Conservation (phyloP, 768 basidiomycete species). For the Termitomyces sp. region DNA sequence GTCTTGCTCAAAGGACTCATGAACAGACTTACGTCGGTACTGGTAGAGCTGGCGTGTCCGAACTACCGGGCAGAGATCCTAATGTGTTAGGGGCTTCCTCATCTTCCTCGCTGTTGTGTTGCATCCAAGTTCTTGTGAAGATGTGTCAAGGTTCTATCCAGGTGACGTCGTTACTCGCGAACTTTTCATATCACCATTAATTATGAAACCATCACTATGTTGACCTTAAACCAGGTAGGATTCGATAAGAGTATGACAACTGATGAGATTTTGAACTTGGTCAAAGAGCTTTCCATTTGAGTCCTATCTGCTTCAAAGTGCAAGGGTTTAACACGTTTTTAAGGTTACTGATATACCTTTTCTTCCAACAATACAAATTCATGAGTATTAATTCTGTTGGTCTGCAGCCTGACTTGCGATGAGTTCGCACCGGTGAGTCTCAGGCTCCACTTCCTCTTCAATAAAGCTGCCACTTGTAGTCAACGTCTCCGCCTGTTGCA, state of each 20-base stretch:
- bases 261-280: neutral
- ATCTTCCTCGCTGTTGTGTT: constrained; percentile 53
- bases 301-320: no score
- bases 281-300: no score
- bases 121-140: no score
- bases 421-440: constrained; percentile 30
- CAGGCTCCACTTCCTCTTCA: constrained; percentile 30
- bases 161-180: no score
- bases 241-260: constrained; percentile 16
- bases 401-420: constrained; percentile 7
- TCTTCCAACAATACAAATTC: no score
- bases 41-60: constrained; percentile 2
- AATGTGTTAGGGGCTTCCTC: constrained; percentile 54
- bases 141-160: no score
- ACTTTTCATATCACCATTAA: no score
- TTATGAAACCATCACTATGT: no score
- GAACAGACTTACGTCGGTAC: constrained; percentile 2
- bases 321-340: neutral
- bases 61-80: no score
- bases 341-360: no score
- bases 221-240: constrained; percentile 62
- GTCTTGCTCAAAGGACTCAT: neutral
- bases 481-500: constrained; percentile 32
- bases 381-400: constrained; percentile 8
- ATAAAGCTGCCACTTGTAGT: constrained; percentile 33